phyloP scores from a whole-genome alignment of 352 stramenopile species.

The Hyaloperonospora brassicae region DNA sequence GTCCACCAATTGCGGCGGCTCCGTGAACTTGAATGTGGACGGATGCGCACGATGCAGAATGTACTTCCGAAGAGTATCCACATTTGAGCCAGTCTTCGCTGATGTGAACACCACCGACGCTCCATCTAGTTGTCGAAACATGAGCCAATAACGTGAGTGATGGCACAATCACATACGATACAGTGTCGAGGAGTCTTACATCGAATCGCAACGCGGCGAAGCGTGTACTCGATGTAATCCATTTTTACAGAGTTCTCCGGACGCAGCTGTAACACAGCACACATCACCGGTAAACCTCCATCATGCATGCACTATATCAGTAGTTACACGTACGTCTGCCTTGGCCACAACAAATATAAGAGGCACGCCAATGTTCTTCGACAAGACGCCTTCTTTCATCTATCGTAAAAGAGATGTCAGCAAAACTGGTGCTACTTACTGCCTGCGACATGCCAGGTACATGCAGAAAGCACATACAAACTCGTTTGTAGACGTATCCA shows the following conservation, averaged over 20 bases:
- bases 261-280: slow-evolving; percentile 29
- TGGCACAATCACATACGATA: slow-evolving; percentile 3
- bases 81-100: slow-evolving; percentile 62
- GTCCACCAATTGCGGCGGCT: slow-evolving; percentile 66
- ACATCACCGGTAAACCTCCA: neutral
- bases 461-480: slow-evolving; percentile 47
- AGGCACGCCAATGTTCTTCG: slow-evolving; percentile 72
- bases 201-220: slow-evolving; percentile 71
- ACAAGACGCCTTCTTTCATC: slow-evolving; percentile 70
- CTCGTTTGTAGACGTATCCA: slow-evolving; percentile 54
- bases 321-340: slow-evolving; percentile 44
- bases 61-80: slow-evolving; percentile 70
- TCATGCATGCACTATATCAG: neutral
- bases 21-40: slow-evolving; percentile 60
- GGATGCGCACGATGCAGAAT: slow-evolving; percentile 64
- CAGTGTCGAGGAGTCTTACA: slow-evolving; percentile 29
- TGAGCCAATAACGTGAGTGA: slow-evolving; percentile 5
- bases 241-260: slow-evolving; percentile 79
- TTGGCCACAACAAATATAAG: slow-evolving; percentile 70
- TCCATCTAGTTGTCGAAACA: slow-evolving; percentile 34
- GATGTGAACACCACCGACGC: slow-evolving; percentile 77
- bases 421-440: neutral
- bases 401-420: slow-evolving; percentile 9
- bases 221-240: slow-evolving; percentile 77
- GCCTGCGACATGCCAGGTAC: no score